phyloP scores from a whole-genome alignment of 2,329 filamentous ascomycete genomes.

The Exophiala xenobiotica region DNA sequence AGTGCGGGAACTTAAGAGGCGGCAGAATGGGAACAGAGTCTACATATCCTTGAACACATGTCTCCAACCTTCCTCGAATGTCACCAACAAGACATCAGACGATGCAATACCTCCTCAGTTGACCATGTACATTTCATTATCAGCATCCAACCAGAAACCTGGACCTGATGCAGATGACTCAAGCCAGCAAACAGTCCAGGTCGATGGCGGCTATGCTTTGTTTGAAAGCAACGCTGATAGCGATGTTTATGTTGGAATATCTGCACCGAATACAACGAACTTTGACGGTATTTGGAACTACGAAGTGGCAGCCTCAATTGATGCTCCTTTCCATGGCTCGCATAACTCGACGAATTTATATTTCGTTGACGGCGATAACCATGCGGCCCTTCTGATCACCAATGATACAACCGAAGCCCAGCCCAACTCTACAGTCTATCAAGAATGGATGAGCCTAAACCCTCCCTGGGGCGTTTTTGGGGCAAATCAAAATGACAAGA shows the following conservation, averaged over 20 bases:
- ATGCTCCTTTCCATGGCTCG: slow-evolving; percentile 66
- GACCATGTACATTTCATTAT: slow-evolving; percentile 72
- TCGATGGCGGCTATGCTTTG: slow-evolving; percentile 70
- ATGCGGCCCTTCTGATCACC: slow-evolving; percentile 75
- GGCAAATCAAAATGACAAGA: slow-evolving; percentile 57
- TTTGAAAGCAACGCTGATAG: slow-evolving; percentile 60
- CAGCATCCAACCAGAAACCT: slow-evolving; percentile 62
- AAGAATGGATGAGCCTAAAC: slow-evolving; percentile 57
- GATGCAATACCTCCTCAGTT: slow-evolving; percentile 65
- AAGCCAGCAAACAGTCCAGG: slow-evolving; percentile 50
- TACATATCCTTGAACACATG: slow-evolving; percentile 89
- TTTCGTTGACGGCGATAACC: slow-evolving; percentile 82
- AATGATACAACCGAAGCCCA: slow-evolving; percentile 63
- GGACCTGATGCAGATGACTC: slow-evolving; percentile 56
- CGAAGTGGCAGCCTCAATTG: slow-evolving; percentile 77
- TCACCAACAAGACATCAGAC: slow-evolving; percentile 44
- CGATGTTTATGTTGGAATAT: slow-evolving; percentile 74
- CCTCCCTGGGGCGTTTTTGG: slow-evolving; percentile 76
- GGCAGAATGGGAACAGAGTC: slow-evolving; percentile 41
- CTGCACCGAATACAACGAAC: slow-evolving; percentile 64
- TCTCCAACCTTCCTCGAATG: slow-evolving; percentile 64
- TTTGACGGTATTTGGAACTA: slow-evolving; percentile 73
- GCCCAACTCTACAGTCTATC: slow-evolving; percentile 49
- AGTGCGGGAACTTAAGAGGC: slow-evolving; percentile 19
- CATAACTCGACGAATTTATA: slow-evolving; percentile 59